Percentiles rank a stretch among this genome's conserved stretches.
Evolutionary conservation across 306 rosid genomes (phyloP).

Genomic region (Pyrus bretschneideri): DNA sequence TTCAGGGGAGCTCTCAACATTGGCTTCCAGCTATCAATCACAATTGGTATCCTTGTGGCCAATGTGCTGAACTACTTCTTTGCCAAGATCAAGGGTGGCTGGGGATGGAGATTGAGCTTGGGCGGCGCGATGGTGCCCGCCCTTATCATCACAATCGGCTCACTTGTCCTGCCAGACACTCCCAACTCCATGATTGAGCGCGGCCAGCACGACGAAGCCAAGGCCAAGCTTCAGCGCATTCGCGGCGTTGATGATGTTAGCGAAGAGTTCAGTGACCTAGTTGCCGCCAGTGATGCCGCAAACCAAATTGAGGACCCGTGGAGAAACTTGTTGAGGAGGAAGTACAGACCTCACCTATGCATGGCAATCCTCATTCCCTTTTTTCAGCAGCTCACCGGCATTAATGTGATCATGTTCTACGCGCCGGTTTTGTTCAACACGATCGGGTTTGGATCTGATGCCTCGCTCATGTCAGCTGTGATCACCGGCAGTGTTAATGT

Average conservation of each 20-base stretch:
- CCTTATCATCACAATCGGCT: conserved; percentile 54
- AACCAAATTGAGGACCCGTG: conserved; percentile 64
- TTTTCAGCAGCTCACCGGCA: conserved; percentile 85
- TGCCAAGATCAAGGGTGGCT: conserved; percentile 81
- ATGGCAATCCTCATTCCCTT: conserved; percentile 69
- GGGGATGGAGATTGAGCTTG: conserved; percentile 97
- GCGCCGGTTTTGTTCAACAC: conserved; percentile 78
- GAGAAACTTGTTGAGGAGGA: conserved; percentile 51
- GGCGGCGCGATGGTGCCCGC: conserved; percentile 94
- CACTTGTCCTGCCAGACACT: conserved; percentile 71
- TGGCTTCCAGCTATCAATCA: conserved; percentile 77
- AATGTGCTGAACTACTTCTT: conserved; percentile 79
- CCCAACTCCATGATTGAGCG: conserved; percentile 91
- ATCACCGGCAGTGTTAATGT: conserved; percentile 78
- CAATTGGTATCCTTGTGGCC: conserved; percentile 76
- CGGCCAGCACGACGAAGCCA: conserved; percentile 52
- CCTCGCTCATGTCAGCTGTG: conserved; percentile 90
- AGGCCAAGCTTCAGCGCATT: conserved; percentile 29
- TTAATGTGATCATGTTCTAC: conserved; percentile 88
- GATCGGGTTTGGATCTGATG: conserved; percentile 55
- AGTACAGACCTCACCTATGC: conserved; percentile 72
- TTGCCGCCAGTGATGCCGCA: conserved; percentile 60
- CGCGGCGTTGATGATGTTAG: conserved; percentile 62
- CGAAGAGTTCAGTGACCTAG: conserved; percentile 66
- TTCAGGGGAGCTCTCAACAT: conserved; percentile 82